Percentiles rank a stretch among this genome's conserved stretches.
phyloP scores from a whole-genome alignment of 2,329 filamentous ascomycete genomes.

The Zymoseptoria crescenta region DNA sequence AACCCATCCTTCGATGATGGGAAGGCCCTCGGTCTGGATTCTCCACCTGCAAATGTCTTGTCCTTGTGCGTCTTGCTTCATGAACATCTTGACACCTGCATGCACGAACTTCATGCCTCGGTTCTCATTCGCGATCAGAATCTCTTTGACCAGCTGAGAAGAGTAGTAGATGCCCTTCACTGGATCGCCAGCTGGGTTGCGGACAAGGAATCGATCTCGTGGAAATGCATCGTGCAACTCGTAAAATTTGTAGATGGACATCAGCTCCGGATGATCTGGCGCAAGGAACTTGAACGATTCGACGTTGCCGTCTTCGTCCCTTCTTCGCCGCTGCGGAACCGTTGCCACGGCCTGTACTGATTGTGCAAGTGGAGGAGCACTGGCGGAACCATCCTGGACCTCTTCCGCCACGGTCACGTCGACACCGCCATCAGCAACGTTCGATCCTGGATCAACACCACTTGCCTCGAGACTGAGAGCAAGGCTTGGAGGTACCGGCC shows the following conservation, averaged over 20 bases:
- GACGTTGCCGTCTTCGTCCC: conserved; percentile 53
- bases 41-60: conserved; percentile 86
- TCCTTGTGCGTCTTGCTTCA: conserved; percentile 89
- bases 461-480: conserved; percentile 14
- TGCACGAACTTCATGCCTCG: conserved; percentile 93
- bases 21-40: conserved; percentile 89
- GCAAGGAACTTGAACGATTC: conserved; percentile 92
- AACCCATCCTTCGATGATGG: conserved; percentile 84
- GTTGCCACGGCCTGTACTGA: conserved; percentile 8
- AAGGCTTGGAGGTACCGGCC: conserved; percentile 16
- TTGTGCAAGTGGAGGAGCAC: conserved; percentile 22
- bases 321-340: conserved; percentile 9
- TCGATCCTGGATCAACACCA: conserved; percentile 10
- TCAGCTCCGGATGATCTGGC: conserved; percentile 65
- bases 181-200: conserved; percentile 80
- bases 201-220: conserved; percentile 86
- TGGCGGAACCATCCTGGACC: conserved; percentile 18
- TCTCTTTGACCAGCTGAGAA: conserved; percentile 72
- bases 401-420: conserved; percentile 9
- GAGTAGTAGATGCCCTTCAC: conserved; percentile 97
- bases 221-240: conserved; percentile 77
- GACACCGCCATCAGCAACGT: conserved; percentile 5
- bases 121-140: conserved; percentile 79
- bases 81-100: conserved; percentile 96
- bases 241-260: conserved; percentile 76